phyloP scores from a whole-genome alignment of 2,329 filamentous ascomycete genomes.

The Penicillium sp. region DNA sequence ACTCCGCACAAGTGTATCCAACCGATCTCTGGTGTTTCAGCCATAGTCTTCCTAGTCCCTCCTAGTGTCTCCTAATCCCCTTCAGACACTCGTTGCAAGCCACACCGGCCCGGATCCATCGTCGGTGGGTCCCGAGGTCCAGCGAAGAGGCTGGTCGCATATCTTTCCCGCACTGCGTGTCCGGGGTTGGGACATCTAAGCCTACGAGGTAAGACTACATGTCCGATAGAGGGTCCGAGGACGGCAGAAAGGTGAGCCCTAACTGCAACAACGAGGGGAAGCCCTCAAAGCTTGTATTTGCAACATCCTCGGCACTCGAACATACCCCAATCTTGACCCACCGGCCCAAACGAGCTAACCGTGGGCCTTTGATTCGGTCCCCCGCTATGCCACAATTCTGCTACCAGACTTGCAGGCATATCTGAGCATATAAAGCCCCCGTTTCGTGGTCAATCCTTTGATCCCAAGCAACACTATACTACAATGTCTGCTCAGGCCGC shows the following conservation, averaged over 20 bases:
- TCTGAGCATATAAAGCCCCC: constrained; percentile 7
- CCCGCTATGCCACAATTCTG: neutral
- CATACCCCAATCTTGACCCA: neutral
- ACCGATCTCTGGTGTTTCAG: no score
- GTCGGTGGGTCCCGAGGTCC: no score
- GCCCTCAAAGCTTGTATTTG: neutral
- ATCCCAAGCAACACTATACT: neutral
- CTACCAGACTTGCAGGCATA: constrained; percentile 10
- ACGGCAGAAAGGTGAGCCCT: neutral
- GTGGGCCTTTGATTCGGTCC: neutral
- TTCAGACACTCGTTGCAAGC: no score
- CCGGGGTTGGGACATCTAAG: no score
- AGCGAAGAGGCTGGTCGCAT: no score
- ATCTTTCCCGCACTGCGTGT: no score
- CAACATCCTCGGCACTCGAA: neutral
- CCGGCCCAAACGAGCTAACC: neutral
- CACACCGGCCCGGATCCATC: no score
- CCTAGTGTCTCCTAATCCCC: no score
- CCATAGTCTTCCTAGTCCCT: no score
- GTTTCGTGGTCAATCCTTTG: neutral
- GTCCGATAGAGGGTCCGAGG: no score
- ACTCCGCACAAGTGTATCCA: no score
- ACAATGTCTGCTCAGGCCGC: constrained; percentile 26
- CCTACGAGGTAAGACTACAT: no score
- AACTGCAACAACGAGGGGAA: neutral